Evolutionary conservation across 2,329 filamentous ascomycete species (phyloP).

Genomic region (Raffaelea deltoideospora): DNA sequence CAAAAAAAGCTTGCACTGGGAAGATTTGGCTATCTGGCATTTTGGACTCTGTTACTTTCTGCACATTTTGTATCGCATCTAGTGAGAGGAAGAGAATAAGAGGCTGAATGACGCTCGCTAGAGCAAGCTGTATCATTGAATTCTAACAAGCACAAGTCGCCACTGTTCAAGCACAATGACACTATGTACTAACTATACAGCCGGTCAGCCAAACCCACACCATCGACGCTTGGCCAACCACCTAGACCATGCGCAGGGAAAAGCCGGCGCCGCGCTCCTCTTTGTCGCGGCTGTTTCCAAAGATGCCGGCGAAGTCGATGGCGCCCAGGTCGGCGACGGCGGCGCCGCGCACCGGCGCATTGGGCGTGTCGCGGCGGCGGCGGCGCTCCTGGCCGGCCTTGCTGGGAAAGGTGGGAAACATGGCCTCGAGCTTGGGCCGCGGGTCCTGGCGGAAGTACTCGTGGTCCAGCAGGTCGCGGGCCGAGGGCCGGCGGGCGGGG

Average conservation of each 20-base stretch:
- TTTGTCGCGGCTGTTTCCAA: slow-evolving; percentile 47
- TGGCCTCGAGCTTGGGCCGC: slow-evolving; percentile 71
- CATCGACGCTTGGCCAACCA: no score
- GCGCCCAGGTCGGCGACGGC: slow-evolving; percentile 40
- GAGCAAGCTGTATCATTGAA: no score
- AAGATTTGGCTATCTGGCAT: no score
- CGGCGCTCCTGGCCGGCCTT: slow-evolving; percentile 85
- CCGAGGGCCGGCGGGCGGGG: slow-evolving; percentile 54
- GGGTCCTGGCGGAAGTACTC: slow-evolving; percentile 82
- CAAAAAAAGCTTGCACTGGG: no score
- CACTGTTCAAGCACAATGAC: no score
- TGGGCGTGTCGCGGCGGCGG: slow-evolving; percentile 56
- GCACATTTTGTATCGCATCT: no score
- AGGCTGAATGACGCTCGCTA: no score
- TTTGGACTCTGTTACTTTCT: no score
- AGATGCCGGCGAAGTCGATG: slow-evolving; percentile 56
- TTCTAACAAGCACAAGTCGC: no score
- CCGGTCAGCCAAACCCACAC: no score
- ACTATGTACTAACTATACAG: no score
- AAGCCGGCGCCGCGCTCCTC: slow-evolving; percentile 53
- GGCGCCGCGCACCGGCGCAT: slow-evolving; percentile 67
- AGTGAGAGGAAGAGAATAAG: no score
- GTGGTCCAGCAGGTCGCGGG: slow-evolving; percentile 60
- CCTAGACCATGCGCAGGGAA: slow-evolving; percentile 44
- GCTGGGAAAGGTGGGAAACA: slow-evolving; percentile 95